Conservation (phyloP, 495 filamentous ascomycete genomes). For the Lepidopterella palustris region DNA sequence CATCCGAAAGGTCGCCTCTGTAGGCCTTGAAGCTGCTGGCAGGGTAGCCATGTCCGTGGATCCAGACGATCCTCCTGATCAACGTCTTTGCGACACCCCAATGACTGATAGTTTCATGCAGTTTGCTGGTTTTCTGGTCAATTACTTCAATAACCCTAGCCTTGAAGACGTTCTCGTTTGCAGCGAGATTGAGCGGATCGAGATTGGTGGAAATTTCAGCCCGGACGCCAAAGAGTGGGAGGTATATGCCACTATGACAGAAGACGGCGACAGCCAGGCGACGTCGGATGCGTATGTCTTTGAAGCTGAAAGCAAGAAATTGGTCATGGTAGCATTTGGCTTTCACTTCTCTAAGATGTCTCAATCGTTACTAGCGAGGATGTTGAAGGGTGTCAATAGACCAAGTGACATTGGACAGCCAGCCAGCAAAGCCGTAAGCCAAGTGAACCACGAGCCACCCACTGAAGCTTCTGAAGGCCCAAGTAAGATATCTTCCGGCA, state of each 20-base stretch:
- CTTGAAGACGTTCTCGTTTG: neutral
- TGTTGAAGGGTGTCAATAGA: conserved; percentile 23
- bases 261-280: conserved; percentile 38
- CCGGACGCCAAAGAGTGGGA: conserved; percentile 36
- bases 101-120: conserved; percentile 1
- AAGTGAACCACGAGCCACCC: neutral
- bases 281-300: conserved; percentile 50
- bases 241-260: conserved; percentile 36
- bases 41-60: conserved; percentile 20
- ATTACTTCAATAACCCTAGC: neutral
- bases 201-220: neutral
- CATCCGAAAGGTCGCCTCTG: conserved; percentile 43
- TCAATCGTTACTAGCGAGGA: conserved; percentile 41
- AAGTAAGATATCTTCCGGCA: neutral
- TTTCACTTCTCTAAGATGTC: conserved; percentile 43
- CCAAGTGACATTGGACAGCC: neutral
- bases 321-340: conserved; percentile 48
- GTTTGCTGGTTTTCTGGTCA: neutral
- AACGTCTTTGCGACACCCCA: neutral
- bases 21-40: conserved; percentile 42
- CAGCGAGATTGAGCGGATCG: neutral
- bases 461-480: neutral
- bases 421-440: conserved; percentile 7
- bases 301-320: conserved; percentile 36
- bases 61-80: neutral